Conservation (phyloP, 495 filamentous ascomycete species). For the Rostrohypoxylon terebratum region DNA sequence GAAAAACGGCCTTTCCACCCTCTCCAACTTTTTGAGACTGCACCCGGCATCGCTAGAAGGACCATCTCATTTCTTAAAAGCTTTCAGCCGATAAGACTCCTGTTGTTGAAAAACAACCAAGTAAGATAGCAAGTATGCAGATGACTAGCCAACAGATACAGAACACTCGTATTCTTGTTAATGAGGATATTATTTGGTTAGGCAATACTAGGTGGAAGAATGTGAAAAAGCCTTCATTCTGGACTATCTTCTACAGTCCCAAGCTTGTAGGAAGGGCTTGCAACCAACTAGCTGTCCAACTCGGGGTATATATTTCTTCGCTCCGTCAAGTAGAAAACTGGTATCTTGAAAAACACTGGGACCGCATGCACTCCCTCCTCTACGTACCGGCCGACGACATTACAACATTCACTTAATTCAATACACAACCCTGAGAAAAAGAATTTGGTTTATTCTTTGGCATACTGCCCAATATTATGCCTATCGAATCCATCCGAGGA, state of each 20-base stretch:
- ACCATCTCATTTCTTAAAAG: constrained; percentile 1
- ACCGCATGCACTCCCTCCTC: not conserved
- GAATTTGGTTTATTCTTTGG: constrained; percentile 3
- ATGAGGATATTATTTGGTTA: not conserved
- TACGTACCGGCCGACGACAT: constrained; percentile 6
- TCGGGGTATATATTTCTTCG: constrained; percentile 20
- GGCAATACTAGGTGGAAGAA: not conserved
- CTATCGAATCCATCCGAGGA: not conserved
- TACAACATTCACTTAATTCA: constrained; percentile 12
- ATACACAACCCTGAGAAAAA: not conserved
- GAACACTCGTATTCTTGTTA: too few species aligned
- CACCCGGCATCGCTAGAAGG: too few species aligned
- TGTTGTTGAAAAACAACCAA: not conserved
- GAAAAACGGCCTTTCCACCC: constrained; percentile 13
- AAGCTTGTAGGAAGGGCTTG: constrained; percentile 6
- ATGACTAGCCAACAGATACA: too few species aligned
- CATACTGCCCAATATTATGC: not conserved
- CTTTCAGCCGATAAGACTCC: not conserved
- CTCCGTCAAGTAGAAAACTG: constrained; percentile 15
- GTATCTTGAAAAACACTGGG: constrained; percentile 22
- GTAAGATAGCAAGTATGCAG: too few species aligned
- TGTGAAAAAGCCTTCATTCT: constrained; percentile 1
- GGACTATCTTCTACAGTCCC: not conserved
- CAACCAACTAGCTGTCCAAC: constrained; percentile 1
- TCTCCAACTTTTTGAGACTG: constrained; percentile 1